Conservation (phyloP, 2,329 filamentous ascomycete species). For the Colletotrichum incanum region DNA sequence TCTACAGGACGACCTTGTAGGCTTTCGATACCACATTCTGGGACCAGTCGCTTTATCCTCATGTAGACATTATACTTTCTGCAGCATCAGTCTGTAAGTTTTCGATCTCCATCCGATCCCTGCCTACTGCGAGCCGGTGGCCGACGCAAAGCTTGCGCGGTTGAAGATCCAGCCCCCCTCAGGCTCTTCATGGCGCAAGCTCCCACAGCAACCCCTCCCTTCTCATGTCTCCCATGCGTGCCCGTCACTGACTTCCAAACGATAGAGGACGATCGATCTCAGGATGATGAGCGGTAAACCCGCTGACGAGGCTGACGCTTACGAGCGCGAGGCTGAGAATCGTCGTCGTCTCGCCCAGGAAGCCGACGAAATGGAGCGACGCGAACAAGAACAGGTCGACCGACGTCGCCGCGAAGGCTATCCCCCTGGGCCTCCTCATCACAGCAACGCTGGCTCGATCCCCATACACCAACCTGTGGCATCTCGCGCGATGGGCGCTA, state of each 20-base stretch:
- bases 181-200: constrained; percentile 27
- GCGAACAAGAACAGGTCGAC: constrained; percentile 78
- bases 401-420: constrained; percentile 75
- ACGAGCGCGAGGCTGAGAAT: constrained; percentile 53
- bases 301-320: constrained; percentile 43
- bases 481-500: constrained; percentile 82
- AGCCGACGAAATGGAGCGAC: constrained; percentile 65
- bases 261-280: constrained; percentile 38
- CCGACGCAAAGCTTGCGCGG: constrained; percentile 39
- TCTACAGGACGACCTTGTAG: constrained; percentile 24
- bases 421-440: constrained; percentile 79
- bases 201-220: constrained; percentile 13
- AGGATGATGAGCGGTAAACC: constrained; percentile 44
- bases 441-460: constrained; percentile 89
- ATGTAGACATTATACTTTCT: constrained; percentile 31
- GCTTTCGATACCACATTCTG: constrained; percentile 4
- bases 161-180: constrained; percentile 33
- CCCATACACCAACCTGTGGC: constrained; percentile 96
- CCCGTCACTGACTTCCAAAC: constrained; percentile 16
- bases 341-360: constrained; percentile 43
- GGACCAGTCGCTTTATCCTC: constrained; percentile 16
- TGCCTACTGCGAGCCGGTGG: neutral
- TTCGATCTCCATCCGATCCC: neutral
- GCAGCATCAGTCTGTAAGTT: constrained; percentile 42
- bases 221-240: neutral